These are phyloP conservation scores for Aechmea fasciata DNA, from an alignment of 176 grass and related monocot species.

Conservation along the genomic window DNA sequence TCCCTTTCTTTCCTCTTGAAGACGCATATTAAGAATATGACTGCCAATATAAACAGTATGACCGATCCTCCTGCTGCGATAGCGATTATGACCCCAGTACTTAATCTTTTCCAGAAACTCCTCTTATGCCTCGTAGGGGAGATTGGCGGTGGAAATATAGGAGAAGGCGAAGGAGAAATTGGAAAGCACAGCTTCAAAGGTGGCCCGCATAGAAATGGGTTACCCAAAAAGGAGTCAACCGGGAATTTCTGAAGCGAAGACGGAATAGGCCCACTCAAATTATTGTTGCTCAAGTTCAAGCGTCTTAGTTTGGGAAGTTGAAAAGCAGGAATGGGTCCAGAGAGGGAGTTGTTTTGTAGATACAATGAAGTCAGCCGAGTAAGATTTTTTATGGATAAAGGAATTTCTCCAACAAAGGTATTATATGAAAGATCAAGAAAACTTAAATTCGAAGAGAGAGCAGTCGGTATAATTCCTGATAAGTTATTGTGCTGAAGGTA, in stretches of 20 bases:
- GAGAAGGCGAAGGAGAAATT: slow-evolving; percentile 51
- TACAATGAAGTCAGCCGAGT: slow-evolving; percentile 66
- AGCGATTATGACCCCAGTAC: slow-evolving; percentile 49
- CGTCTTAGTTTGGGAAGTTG: slow-evolving; percentile 66
- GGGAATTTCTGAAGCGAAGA: slow-evolving; percentile 62
- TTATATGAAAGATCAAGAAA: slow-evolving; percentile 94
- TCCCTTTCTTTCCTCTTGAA: slow-evolving; percentile 47
- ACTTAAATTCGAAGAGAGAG: slow-evolving; percentile 63
- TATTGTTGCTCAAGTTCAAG: slow-evolving; percentile 96
- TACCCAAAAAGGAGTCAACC: slow-evolving; percentile 65
- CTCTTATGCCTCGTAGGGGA: slow-evolving; percentile 31
- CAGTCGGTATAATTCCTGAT: slow-evolving; percentile 69
- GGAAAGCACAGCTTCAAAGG: slow-evolving; percentile 52
- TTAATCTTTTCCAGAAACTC: slow-evolving; percentile 67
- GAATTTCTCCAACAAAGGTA: slow-evolving; percentile 74
- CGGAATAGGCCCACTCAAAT: slow-evolving; percentile 80
- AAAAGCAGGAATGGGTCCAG: slow-evolving; percentile 65
- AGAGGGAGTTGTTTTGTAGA: slow-evolving; percentile 93
- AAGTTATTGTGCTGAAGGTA: slow-evolving; percentile 94
- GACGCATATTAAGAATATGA: slow-evolving; percentile 56
- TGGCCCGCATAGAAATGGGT: slow-evolving; percentile 67
- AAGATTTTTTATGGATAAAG: slow-evolving; percentile 67
- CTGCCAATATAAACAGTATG: slow-evolving; percentile 56
- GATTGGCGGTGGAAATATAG: slow-evolving; percentile 28
- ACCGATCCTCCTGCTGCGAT: slow-evolving; percentile 41